These are phyloP conservation scores for Corylus avellana DNA, from an alignment of 306 rosid genomes.

Conservation along the genomic window DNA sequence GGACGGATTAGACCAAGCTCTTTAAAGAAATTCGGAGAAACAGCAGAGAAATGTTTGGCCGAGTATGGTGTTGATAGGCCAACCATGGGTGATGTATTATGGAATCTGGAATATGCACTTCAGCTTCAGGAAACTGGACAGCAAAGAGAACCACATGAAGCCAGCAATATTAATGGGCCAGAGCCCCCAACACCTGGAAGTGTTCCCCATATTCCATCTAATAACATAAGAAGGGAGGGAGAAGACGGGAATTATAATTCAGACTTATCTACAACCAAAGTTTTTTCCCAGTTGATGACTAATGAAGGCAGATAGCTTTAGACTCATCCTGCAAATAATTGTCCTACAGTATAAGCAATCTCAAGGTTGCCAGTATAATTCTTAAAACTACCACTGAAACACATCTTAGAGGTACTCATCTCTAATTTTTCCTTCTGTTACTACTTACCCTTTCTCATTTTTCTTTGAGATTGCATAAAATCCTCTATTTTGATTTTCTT, in stretches of 20 bases:
- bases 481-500: constrained; percentile 6
- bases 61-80: constrained; percentile 96
- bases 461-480: constrained; percentile 18
- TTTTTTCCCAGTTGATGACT: constrained; percentile 88
- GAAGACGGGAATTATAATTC: constrained; percentile 38
- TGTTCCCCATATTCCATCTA: constrained; percentile 33
- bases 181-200: constrained; percentile 27
- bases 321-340: constrained; percentile 29
- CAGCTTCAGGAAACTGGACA: constrained; percentile 78
- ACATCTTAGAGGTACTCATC: constrained; percentile 25
- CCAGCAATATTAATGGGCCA: constrained; percentile 7
- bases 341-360: constrained; percentile 9
- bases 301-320: constrained; percentile 80
- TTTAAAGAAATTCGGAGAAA: constrained; percentile 82
- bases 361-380: constrained; percentile 9
- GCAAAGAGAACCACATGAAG: constrained; percentile 33
- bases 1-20: constrained; percentile 69
- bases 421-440: constrained; percentile 8
- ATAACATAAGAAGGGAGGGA: constrained; percentile 39
- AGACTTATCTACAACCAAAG: constrained; percentile 66
- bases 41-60: constrained; percentile 95
- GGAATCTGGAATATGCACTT: constrained; percentile 94
- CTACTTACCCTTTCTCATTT: constrained; percentile 6
- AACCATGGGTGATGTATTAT: constrained; percentile 93
- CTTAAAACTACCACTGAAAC: constrained; percentile 15